phyloP scores from a whole-genome alignment of 768 basidiomycete species.

The Boletellus ananas region DNA sequence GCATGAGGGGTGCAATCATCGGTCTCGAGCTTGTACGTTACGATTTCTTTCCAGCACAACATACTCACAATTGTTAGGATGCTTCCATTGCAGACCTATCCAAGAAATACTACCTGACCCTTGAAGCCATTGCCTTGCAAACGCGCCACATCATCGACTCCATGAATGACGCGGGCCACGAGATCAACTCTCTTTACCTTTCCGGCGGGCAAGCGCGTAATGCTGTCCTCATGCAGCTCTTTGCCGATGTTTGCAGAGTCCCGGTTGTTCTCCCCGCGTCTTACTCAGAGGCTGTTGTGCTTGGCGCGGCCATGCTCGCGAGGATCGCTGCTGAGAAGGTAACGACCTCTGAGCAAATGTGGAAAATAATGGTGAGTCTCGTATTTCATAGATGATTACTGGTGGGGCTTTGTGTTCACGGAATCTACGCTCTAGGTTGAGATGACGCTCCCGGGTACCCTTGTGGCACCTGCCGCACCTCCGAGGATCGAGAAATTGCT shows the following conservation, averaged over 20 bases:
- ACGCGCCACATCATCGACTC: constrained; percentile 91
- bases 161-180: constrained; percentile 85
- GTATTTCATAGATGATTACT: background rate
- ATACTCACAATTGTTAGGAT: constrained; percentile 43
- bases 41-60: background rate
- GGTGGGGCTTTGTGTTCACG: background rate
- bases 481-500: constrained; percentile 68
- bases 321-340: constrained; percentile 71
- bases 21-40: constrained; percentile 72
- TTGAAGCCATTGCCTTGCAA: constrained; percentile 92
- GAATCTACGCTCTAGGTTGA: constrained; percentile 52
- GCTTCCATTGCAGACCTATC: constrained; percentile 76
- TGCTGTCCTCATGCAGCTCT: constrained; percentile 77
- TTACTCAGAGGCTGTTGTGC: constrained; percentile 77
- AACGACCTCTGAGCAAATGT: constrained; percentile 62
- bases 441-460: constrained; percentile 84
- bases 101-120: constrained; percentile 83
- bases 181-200: constrained; percentile 83
- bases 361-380: constrained; percentile 80
- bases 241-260: constrained; percentile 81
- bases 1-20: constrained; percentile 88
- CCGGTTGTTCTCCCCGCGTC: constrained; percentile 80
- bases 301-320: constrained; percentile 93
- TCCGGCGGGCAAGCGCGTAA: constrained; percentile 94
- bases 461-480: constrained; percentile 62